These are phyloP conservation scores for Acarospora socialis DNA, from an alignment of 2,329 filamentous ascomycete species.

Conservation along the genomic window DNA sequence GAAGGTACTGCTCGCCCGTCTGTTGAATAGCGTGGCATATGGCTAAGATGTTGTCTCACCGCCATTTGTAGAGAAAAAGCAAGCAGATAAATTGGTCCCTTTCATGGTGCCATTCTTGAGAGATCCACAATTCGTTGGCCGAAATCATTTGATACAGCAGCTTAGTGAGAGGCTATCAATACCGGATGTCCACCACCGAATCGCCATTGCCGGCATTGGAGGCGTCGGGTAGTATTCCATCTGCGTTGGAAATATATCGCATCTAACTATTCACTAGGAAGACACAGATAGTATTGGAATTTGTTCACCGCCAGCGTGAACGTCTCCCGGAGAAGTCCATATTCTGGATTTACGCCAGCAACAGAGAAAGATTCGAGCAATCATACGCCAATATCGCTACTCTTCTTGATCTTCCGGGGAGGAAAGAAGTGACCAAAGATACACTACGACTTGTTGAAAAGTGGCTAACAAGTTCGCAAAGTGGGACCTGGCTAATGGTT, in stretches of 20 bases:
- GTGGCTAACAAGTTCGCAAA: too few species aligned
- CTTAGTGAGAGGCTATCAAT: conserved; percentile 10
- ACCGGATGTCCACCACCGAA: conserved; percentile 2
- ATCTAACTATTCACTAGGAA: too few species aligned
- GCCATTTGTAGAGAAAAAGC: too few species aligned
- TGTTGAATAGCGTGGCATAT: too few species aligned
- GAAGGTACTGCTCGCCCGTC: too few species aligned
- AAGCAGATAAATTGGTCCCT: too few species aligned
- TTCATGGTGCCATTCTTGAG: conserved; percentile 8
- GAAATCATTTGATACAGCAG: conserved; percentile 8
- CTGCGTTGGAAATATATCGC: too few species aligned
- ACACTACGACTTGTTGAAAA: too few species aligned
- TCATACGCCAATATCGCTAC: conserved; percentile 12
- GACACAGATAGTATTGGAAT: conserved; percentile 12
- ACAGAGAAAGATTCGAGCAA: conserved; percentile 8
- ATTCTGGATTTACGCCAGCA: conserved; percentile 14
- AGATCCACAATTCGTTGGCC: conserved; percentile 12
- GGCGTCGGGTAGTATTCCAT: conserved; percentile 12
- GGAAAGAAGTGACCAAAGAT: too few species aligned
- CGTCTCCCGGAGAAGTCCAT: conserved; percentile 5
- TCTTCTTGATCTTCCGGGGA: conserved; percentile 9
- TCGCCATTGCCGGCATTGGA: conserved; percentile 12
- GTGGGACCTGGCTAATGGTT: conserved; percentile 16
- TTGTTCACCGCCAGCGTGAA: conserved; percentile 4
- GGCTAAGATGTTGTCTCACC: too few species aligned